phyloP scores from a whole-genome alignment of 352 stramenopile genomes.

The Globisporangium echinulatum region DNA sequence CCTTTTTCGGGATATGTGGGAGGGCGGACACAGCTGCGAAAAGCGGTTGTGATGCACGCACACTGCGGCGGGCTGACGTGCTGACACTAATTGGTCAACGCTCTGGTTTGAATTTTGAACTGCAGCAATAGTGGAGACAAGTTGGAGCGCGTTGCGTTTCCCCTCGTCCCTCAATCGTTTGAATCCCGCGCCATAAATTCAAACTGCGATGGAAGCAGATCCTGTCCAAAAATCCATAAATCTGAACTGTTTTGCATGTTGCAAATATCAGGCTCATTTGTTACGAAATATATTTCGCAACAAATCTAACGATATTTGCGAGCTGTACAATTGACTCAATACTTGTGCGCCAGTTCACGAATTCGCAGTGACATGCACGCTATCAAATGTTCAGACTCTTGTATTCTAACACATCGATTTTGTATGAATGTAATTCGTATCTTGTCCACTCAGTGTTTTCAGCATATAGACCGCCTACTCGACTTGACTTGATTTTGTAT shows the following conservation, averaged over 20 bases:
- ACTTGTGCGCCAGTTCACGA: too few relatives aligned
- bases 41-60: background rate
- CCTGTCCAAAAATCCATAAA: background rate
- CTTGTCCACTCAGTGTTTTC: background rate
- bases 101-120: slow-evolving; percentile 30
- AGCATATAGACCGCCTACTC: too few relatives aligned
- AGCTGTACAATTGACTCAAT: background rate
- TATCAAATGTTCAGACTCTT: background rate
- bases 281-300: background rate
- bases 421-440: too few relatives aligned
- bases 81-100: background rate
- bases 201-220: background rate
- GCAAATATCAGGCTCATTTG: background rate
- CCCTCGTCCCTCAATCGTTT: background rate
- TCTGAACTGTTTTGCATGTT: background rate
- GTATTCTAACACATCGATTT: too few relatives aligned
- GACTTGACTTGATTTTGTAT: too few relatives aligned
- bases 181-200: slow-evolving; percentile 8
- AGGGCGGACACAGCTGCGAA: too few relatives aligned
- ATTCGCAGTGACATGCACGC: too few relatives aligned
- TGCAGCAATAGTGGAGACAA: slow-evolving; percentile 25
- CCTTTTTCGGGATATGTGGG: too few relatives aligned
- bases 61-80: slow-evolving; percentile 17
- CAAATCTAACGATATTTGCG: background rate
- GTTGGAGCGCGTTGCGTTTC: slow-evolving; percentile 4